A percentile compares a stretch with the other conserved stretches of the same genome.
These are phyloP conservation scores for Globisporangium canariense DNA, from an alignment of 352 stramenopile species.

Conservation along the genomic window DNA sequence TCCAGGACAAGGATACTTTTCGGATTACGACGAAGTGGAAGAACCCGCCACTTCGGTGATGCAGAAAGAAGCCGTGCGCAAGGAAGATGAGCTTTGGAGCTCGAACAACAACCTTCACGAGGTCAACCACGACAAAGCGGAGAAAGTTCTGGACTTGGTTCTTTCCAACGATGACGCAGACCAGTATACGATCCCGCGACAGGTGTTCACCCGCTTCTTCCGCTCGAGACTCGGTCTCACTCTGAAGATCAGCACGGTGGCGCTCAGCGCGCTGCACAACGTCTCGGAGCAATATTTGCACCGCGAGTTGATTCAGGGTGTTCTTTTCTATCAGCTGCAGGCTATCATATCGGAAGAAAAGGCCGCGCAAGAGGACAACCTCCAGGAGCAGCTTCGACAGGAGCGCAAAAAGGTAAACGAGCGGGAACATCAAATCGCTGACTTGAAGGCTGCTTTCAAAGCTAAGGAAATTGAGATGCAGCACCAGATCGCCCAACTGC, in stretches of 20 bases:
- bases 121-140: slow-evolving; percentile 20
- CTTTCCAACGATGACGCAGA: slow-evolving; percentile 22
- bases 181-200: slow-evolving; percentile 67
- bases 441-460: slow-evolving; percentile 53
- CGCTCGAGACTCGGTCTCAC: slow-evolving; percentile 28
- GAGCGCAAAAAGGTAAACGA: slow-evolving; percentile 65
- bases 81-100: slow-evolving; percentile 59
- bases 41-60: slow-evolving; percentile 24
- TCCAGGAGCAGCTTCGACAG: slow-evolving; percentile 40
- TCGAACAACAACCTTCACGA: slow-evolving; percentile 31
- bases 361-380: slow-evolving; percentile 23
- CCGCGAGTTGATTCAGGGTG: slow-evolving; percentile 48
- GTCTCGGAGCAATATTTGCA: slow-evolving; percentile 69
- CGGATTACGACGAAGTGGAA: slow-evolving; percentile 53
- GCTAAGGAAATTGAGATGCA: slow-evolving; percentile 71
- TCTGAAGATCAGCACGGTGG: slow-evolving; percentile 61
- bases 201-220: slow-evolving; percentile 59
- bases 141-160: slow-evolving; percentile 23
- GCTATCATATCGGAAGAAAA: slow-evolving; percentile 50
- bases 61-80: slow-evolving; percentile 15
- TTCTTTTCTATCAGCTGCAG: slow-evolving; percentile 43
- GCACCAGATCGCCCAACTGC: slow-evolving; percentile 55
- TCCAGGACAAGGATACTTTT: slow-evolving; percentile 69
- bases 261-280: slow-evolving; percentile 77
- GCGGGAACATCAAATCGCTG: slow-evolving; percentile 44